Base-by-base conservation (phyloP, 345 rosid genomes). In the Crucihimalaya himalaica region DNA sequence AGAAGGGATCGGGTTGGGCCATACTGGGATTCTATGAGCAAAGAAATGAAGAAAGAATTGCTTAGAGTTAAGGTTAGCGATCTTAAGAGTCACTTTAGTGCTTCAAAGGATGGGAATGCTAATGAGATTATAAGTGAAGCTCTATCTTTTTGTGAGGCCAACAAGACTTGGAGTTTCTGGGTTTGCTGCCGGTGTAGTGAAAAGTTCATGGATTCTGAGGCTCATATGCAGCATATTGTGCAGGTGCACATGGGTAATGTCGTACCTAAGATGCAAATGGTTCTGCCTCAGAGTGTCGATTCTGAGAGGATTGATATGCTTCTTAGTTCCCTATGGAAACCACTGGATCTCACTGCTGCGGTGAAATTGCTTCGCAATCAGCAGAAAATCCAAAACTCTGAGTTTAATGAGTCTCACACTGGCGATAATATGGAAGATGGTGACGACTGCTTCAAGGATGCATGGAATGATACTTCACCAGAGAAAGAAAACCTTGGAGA, bases 141-240 rank as follows among this genome's bases (percentile, higher is more conserved):
- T 13, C 76, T 88, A 74, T 64, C 75, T 18, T 86, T 86, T 72
- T 86, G 80, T 2, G 83, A 85, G 57, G 87, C 82, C 54, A 84
- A 77, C 63, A 89, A 86, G 78, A 78, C 81, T 10, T 94, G 95
- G 97, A 85, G 80, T 64, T 87, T 85, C 75, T 94, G 93, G 97
- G 79, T 75, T 54, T 94, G 98, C 71, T 89, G 88, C 71, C 72
- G 74, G 64, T 94, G 98, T 58, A 53, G 43, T 32, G 83, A 86
- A 80, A 88, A 84, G 80, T 89, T 87, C 80, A 45, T 64, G 5
- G 87, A 87, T 81, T 75, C 86, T 1, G 92, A 87, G 66, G 75
- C 81, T 47, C 90, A 91, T 79, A 77, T 91, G 83, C 93, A 88
- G 67, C 97, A 94, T 73, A 85, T 85, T 69, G 86, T 85, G 71